Conservation (phyloP, 73 alveolate genomes). For the Blepharisma japonicum region DNA sequence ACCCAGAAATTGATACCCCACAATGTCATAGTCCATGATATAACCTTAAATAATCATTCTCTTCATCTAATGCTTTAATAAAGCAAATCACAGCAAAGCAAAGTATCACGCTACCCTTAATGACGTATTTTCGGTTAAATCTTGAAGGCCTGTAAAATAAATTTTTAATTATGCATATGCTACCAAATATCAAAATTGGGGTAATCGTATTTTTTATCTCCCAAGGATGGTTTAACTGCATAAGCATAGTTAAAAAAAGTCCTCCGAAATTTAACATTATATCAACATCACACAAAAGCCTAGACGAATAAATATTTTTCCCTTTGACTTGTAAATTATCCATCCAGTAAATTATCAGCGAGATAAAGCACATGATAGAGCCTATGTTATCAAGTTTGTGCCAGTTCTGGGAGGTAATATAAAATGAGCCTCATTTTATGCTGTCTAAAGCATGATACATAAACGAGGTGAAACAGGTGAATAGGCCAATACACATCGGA, state of each 20-base stretch:
- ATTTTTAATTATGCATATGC: not conserved
- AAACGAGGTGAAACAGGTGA: not conserved
- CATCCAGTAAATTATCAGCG: not conserved
- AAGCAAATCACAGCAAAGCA: not conserved
- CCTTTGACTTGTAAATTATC: not conserved
- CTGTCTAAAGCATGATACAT: conserved; percentile 2
- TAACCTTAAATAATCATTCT: conserved; percentile 2
- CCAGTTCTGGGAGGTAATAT: not conserved
- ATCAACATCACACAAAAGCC: not conserved
- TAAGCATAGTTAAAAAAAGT: not conserved
- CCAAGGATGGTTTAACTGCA: not conserved
- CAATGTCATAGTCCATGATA: conserved; percentile 34
- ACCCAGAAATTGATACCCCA: not conserved
- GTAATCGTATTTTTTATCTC: not conserved
- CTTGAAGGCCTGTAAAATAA: not conserved
- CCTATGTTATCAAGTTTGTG: conserved; percentile 13
- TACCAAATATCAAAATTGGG: not conserved
- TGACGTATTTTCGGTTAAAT: not conserved
- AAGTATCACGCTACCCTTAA: not conserved
- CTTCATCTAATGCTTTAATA: not conserved
- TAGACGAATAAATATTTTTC: not conserved
- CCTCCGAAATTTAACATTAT: not conserved
- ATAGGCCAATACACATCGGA: not conserved
- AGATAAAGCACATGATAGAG: not conserved
- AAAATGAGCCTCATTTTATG: not conserved